phyloP scores from a whole-genome alignment of 2,329 filamentous ascomycete species.

The Diaporthe sp. region DNA sequence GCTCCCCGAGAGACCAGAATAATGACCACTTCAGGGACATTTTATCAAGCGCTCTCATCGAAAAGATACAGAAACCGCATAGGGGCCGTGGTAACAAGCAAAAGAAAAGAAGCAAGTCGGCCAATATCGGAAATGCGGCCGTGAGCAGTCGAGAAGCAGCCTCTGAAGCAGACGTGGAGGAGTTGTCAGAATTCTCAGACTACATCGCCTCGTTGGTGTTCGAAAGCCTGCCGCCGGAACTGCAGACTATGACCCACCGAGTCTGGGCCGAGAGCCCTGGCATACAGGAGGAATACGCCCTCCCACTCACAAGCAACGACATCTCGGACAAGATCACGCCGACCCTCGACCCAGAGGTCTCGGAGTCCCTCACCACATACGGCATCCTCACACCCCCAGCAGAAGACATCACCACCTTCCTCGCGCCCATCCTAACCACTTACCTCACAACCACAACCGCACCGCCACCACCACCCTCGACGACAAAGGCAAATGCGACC shows the following conservation, averaged over 20 bases:
- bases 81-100: conserved; percentile 57
- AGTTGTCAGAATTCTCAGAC: conserved; percentile 85
- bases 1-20: not conserved
- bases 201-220: conserved; percentile 82
- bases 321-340: conserved; percentile 64
- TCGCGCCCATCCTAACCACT: conserved; percentile 72
- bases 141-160: not conserved
- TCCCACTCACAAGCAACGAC: conserved; percentile 67
- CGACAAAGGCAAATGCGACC: conserved; percentile 64
- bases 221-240: conserved; percentile 69
- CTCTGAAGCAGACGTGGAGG: conserved; percentile 65
- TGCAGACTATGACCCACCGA: conserved; percentile 74
- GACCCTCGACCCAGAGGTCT: conserved; percentile 69
- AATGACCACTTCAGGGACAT: conserved; percentile 78
- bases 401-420: conserved; percentile 66
- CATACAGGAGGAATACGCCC: conserved; percentile 69
- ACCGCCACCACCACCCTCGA: conserved; percentile 74
- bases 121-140: not conserved
- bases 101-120: conserved; percentile 47
- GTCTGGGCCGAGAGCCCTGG: conserved; percentile 62
- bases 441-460: conserved; percentile 73
- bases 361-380: conserved; percentile 79
- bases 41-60: conserved; percentile 77
- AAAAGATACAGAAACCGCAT: conserved; percentile 66
- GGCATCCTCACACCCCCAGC: conserved; percentile 63